These are phyloP conservation scores for Penicillium sp. DNA, from an alignment of 2,329 filamentous ascomycete genomes.

Conservation along the genomic window DNA sequence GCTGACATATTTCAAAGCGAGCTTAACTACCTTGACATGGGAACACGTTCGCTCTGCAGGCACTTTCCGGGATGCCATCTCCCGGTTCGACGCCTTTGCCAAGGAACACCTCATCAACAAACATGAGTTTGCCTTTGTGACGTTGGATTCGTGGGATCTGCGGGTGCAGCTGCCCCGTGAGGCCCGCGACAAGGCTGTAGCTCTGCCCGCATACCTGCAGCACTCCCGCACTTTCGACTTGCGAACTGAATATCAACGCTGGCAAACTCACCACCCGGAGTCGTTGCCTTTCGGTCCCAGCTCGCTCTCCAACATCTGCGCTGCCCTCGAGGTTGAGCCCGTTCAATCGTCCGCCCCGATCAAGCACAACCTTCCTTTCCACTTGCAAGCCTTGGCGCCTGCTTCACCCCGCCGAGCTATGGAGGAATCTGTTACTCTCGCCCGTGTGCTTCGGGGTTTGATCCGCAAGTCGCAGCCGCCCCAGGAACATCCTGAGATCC, in stretches of 20 bases:
- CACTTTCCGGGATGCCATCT: slow-evolving; percentile 94
- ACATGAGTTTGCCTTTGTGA: slow-evolving; percentile 98
- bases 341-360: slow-evolving; percentile 96
- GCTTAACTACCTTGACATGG: slow-evolving; percentile 96
- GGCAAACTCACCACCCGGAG: slow-evolving; percentile 97
- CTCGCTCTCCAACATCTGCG: slow-evolving; percentile 95
- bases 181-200: slow-evolving; percentile 95
- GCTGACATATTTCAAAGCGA: slow-evolving; percentile 58
- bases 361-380: slow-evolving; percentile 97
- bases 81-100: slow-evolving; percentile 89
- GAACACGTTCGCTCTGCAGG: slow-evolving; percentile 97
- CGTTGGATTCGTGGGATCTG: slow-evolving; percentile 96
- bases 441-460: slow-evolving; percentile 84
- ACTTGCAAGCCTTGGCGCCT: slow-evolving; percentile 90
- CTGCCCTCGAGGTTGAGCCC: slow-evolving; percentile 94
- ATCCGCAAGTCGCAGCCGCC: slow-evolving; percentile 94
- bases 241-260: slow-evolving; percentile 94
- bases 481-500: slow-evolving; percentile 89
- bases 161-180: slow-evolving; percentile 96
- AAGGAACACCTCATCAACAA: slow-evolving; percentile 85
- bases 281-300: slow-evolving; percentile 94
- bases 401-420: slow-evolving; percentile 93
- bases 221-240: slow-evolving; percentile 97
- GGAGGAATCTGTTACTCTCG: slow-evolving; percentile 93
- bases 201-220: slow-evolving; percentile 92